Evolutionary conservation across 2,329 filamentous ascomycete species (phyloP).

Genomic region (Alternaria novae-zelandiae): DNA sequence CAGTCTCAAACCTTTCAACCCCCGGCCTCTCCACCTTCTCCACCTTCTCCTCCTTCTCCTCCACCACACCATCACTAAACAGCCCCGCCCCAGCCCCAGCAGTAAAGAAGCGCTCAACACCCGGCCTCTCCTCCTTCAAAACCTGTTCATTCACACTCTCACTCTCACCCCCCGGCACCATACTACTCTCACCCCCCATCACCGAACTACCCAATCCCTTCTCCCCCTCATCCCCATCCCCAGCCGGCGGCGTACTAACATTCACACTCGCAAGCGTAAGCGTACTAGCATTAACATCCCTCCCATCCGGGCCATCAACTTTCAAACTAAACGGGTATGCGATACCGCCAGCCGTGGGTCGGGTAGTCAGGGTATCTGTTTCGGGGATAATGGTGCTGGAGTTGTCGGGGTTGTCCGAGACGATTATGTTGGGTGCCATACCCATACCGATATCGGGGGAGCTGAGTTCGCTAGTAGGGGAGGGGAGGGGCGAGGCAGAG

Average conservation of each 20-base stretch:
- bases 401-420: conserved; percentile 32
- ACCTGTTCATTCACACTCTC: conserved; percentile 9
- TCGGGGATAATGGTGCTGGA: conserved; percentile 52
- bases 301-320: conserved; percentile 48
- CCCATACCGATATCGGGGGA: neutral
- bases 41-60: neutral
- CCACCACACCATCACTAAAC: conserved; percentile 20
- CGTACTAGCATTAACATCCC: conserved; percentile 71
- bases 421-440: conserved; percentile 21
- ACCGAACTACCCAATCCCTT: conserved; percentile 17
- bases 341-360: conserved; percentile 71
- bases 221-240: conserved; percentile 18
- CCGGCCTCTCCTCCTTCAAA: conserved; percentile 20
- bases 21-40: conserved; percentile 30
- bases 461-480: conserved; percentile 11
- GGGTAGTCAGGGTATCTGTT: conserved; percentile 62
- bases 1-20: conserved; percentile 66
- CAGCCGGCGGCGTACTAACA: conserved; percentile 27
- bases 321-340: conserved; percentile 76
- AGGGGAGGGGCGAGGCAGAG: conserved; percentile 28
- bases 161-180: neutral
- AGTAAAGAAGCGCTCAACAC: conserved; percentile 63
- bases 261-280: conserved; percentile 62
- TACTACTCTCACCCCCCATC: too few species aligned
- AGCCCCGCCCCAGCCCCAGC: conserved; percentile 45